Percentiles rank a stretch among this genome's conserved stretches.
Evolutionary conservation across 2,329 filamentous ascomycete genomes (phyloP).

Genomic region (Alternaria alternata): DNA sequence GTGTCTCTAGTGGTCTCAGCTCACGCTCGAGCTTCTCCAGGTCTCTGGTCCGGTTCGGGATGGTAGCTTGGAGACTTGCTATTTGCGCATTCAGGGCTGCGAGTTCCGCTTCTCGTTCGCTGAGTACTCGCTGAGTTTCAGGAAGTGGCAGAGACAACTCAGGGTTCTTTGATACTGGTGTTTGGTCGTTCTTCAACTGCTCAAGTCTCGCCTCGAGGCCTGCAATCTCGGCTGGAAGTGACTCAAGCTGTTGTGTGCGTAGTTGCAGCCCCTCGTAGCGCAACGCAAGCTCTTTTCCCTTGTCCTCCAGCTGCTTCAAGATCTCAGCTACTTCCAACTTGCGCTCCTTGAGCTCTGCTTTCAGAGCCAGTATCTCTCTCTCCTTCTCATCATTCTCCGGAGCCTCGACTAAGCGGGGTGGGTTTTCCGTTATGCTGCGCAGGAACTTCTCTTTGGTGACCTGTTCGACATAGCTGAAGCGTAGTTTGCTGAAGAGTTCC

Average conservation of each 20-base stretch:
- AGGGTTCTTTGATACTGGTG: slow-evolving; percentile 48
- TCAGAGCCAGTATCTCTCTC: slow-evolving; percentile 71
- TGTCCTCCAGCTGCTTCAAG: slow-evolving; percentile 74
- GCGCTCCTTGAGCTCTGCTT: slow-evolving; percentile 77
- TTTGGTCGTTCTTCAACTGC: slow-evolving; percentile 52
- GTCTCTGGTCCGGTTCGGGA: slow-evolving; percentile 72
- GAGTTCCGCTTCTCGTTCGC: slow-evolving; percentile 52
- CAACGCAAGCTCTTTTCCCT: slow-evolving; percentile 66
- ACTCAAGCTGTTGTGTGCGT: slow-evolving; percentile 60
- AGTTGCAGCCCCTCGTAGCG: slow-evolving; percentile 64
- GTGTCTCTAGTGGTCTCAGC: slow-evolving; percentile 71
- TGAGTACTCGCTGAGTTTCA: slow-evolving; percentile 53
- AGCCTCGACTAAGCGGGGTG: slow-evolving; percentile 82
- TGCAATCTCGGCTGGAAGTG: slow-evolving; percentile 62
- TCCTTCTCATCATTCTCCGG: slow-evolving; percentile 71
- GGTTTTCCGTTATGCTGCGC: slow-evolving; percentile 87
- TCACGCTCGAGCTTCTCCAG: slow-evolving; percentile 73
- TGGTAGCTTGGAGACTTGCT: slow-evolving; percentile 63
- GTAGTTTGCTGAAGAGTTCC: slow-evolving; percentile 93
- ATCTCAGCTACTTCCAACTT: slow-evolving; percentile 81
- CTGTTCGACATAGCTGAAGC: slow-evolving; percentile 97
- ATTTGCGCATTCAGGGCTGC: slow-evolving; percentile 55
- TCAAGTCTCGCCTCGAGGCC: slow-evolving; percentile 61
- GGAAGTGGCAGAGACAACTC: slow-evolving; percentile 55
- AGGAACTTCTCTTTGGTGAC: slow-evolving; percentile 99